These are phyloP conservation scores for Beauveria medogensis DNA, from an alignment of 2,329 filamentous ascomycete species.

Conservation along the genomic window DNA sequence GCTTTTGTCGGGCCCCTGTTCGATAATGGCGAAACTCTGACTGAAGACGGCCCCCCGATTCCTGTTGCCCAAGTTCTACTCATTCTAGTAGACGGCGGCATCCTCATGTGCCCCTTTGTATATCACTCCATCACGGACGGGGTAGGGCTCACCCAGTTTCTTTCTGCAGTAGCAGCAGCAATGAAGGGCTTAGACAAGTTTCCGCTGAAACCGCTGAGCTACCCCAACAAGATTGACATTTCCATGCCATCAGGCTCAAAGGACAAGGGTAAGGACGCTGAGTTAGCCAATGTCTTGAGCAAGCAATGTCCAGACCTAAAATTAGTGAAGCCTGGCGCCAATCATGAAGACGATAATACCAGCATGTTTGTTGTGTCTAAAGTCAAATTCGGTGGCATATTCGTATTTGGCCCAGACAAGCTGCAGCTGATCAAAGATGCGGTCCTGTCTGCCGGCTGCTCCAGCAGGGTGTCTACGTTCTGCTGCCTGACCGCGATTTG, in stretches of 20 bases:
- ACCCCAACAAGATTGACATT: slow-evolving; percentile 14
- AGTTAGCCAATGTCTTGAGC: slow-evolving; percentile 16
- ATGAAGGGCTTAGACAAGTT: background rate
- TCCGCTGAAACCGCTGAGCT: slow-evolving; percentile 12
- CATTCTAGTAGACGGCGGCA: slow-evolving; percentile 30
- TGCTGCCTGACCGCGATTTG: slow-evolving; percentile 31
- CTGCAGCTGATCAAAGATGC: slow-evolving; percentile 24
- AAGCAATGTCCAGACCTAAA: slow-evolving; percentile 31
- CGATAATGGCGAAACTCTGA: slow-evolving; percentile 7
- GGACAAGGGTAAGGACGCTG: background rate
- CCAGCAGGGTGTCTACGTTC: slow-evolving; percentile 25
- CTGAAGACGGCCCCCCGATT: slow-evolving; percentile 16
- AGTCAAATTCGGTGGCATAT: slow-evolving; percentile 32
- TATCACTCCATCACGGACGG: slow-evolving; percentile 36
- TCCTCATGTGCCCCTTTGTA: slow-evolving; percentile 32
- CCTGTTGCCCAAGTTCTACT: slow-evolving; percentile 31
- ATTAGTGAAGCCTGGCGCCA: slow-evolving; percentile 23
- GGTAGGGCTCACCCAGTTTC: slow-evolving; percentile 29
- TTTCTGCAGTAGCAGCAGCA: slow-evolving; percentile 27
- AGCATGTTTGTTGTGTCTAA: slow-evolving; percentile 24
- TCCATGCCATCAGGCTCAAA: background rate
- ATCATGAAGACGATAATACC: slow-evolving; percentile 24
- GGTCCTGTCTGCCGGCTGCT: slow-evolving; percentile 13
- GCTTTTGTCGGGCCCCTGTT: slow-evolving; percentile 23
- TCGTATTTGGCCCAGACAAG: slow-evolving; percentile 28